Base-by-base conservation (phyloP, 352 stramenopile species). In the Phytophthora pini region DNA sequence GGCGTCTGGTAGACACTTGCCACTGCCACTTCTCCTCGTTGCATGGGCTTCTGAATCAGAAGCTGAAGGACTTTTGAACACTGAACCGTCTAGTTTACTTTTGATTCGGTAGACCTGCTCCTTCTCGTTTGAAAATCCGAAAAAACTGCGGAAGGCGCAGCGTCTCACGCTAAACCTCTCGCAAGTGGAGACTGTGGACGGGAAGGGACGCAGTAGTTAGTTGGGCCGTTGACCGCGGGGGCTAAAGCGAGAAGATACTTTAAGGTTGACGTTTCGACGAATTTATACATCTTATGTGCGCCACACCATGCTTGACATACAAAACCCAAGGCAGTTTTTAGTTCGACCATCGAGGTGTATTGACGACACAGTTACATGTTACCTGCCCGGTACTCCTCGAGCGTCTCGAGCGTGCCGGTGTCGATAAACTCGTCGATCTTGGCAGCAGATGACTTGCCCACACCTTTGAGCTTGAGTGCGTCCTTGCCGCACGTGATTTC, bases 401-500 rank as follows among this genome's bases (percentile, higher is more conserved):
- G 79, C 49, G 75, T 88, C 52, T 78, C 68, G 27, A 96, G 74
- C 13, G 84, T 95, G 43, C 87, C 89, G 0, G 86, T 92, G 56
- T 94, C 83, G 8, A 96, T 50, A 53, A 93, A 95, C 63, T 96
- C 89, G 50, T 96, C 89, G 57, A 96, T 95, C 70, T 93, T 94
- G 29, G 68, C 70, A 15, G 73, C 83, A 1, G 84, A 88, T 5
- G 82, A 86, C 62, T 96, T 96, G 61, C 89, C 89, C 9, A 96
- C 86, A 27, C 84, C 84, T 59, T 94, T 92, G 52, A 96, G 74
- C 61, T 96, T 95, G 45, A 84, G 69, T 7, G 87, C 87, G 41
- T 92, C 70, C 59, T 96, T 96, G 46, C 88, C 88, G 15, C 72
- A 79, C 17, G 61, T 77, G 74, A 96, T 88, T 24, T 72, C 66